Evolutionary conservation across 2,329 filamentous ascomycete genomes (phyloP), one percentile per base, ranked within the genome.

Genomic region (Beauveria sp.): DNA sequence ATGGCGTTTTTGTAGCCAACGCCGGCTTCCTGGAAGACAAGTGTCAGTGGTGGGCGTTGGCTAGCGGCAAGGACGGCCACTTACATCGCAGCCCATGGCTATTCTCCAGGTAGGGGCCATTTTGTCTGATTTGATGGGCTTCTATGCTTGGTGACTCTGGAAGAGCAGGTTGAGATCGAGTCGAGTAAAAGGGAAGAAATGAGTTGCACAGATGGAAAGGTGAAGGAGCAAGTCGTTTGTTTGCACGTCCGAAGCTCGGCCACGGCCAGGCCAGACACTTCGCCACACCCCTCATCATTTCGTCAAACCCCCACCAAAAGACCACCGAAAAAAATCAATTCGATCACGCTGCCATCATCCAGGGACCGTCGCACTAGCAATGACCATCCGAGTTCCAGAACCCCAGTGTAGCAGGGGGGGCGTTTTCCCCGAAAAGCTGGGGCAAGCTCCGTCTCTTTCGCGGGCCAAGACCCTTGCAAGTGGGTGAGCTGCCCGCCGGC

Each of bases 1-100:
- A 96, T 87, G 67, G 85, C 83, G 72, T 87, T 84, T 76, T 93
- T 95, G 83, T 95, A 95, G 67, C 76, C 78, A 69, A 89, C 82
- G 71, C 91, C 91, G 63, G 90, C 90, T 68, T 91, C 88, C 80
- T 83, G 61, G 2, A 3, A 2, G 43, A 46, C 3, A 42, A 46
- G 6, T 9, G 31, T 66, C 61, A 67, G 64, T 26, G 50, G 43
- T 1, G 45, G 8, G 24, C 26, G 20, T 24, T 24, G 22, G 45
- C n/a, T 20, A 26, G 20, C 45, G 16, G 14, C 2, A 20, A 14
- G 18, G 24, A 34, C 38, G 52, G n/a, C 9, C 9, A 73, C 79
- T 73, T 70, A 83, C 81, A 75, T 83, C 81, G 68, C 80, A 80
- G 67, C 79, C 81, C 65, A 83, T 74, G 49, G 77, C 81, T 61